Conservation (phyloP, 305 asterid species). For the Solanum aculeatissimum region DNA sequence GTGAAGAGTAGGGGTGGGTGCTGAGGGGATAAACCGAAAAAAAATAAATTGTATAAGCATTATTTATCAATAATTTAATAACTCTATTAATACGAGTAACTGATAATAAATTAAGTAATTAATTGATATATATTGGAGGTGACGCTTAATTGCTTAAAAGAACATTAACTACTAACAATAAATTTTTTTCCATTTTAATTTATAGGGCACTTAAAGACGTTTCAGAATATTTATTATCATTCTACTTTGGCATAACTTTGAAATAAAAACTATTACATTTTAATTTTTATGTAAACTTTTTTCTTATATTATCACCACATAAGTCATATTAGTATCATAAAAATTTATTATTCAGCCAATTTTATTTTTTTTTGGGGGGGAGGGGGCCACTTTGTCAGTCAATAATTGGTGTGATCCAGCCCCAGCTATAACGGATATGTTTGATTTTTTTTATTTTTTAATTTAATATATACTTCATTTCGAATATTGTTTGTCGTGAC, state of each 20-base stretch:
- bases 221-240: background rate
- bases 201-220: background rate
- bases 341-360: background rate
- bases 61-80: background rate
- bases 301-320: background rate
- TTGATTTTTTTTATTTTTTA: background rate
- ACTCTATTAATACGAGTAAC: background rate
- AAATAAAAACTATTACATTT: background rate
- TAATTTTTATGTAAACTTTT: background rate
- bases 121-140: background rate
- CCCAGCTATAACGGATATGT: constrained; percentile 15
- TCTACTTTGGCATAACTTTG: background rate
- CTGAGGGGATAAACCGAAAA: too few relatives aligned
- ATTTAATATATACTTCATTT: background rate
- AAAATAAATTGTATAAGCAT: background rate
- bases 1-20: background rate
- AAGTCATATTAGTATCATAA: background rate
- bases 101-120: constrained; percentile 12
- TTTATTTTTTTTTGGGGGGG: background rate
- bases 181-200: background rate
- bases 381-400: constrained; percentile 28
- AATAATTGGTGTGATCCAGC: constrained; percentile 20
- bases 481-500: background rate
- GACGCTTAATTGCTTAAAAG: background rate
- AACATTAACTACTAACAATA: background rate